Evolutionary conservation across 441 rosid species (phyloP), one percentile per base, ranked within the genome.

Genomic region (Raphanus hybrid): DNA sequence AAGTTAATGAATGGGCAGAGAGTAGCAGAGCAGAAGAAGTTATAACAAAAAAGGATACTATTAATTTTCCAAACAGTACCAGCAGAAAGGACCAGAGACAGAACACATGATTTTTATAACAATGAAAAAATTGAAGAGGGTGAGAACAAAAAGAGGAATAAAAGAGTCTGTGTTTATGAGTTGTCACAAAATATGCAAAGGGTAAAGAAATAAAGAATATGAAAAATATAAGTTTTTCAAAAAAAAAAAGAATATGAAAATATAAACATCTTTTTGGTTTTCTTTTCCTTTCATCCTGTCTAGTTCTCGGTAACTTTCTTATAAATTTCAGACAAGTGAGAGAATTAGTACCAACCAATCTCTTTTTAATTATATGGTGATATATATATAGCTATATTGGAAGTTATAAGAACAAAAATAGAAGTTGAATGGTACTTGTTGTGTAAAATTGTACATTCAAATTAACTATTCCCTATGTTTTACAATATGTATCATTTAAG

Each of bases 1-100:
- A 23, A 74, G 74, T 79, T 74, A 79, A 74, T 79, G 79, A 69
- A 74, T 69, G 57, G 3, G 58, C 81, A 78, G 81, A 74, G 71
- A 29, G 71, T 79, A 41, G 78, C 75, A 79, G 59, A 54, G 62
- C 52, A 69, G 45, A 68, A 10, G 68, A 75, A 62, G 41, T 41
- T 54, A 63, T 35, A 35, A 5, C 8, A 54, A 32, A 60, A 20
- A 63, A 8, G 12, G 18, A 15, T 63, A 63, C 6, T 64, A 37
- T 6, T 23, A 14, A 14, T 16, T 37, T 45, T 59, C 6, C 1
- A 78, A 7, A 60, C 6, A 60, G 62, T 16, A 67, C 67, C 27
- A 63, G 73, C 65, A 64, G 67, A 64, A 14, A 35, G 71, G 69
- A 71, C 64, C 1, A 67, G 14, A 60, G 73, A 58, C 43, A 69